Evolutionary conservation across 2,329 filamentous ascomycete species (phyloP).

Genomic region (Helicocarpus griseus): DNA sequence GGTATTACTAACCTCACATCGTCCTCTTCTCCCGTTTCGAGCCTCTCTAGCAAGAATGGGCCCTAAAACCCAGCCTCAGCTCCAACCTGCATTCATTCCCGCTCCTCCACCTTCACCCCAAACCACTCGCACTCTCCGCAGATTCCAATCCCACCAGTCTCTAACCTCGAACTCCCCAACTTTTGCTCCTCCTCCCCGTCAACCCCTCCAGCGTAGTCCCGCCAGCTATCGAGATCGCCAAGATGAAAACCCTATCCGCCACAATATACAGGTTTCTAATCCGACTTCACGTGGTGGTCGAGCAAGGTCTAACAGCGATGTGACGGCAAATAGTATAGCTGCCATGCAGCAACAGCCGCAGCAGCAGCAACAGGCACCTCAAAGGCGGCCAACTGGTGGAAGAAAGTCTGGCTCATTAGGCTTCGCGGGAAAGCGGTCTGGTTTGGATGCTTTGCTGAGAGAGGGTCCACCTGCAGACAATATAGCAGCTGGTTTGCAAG

Average conservation of each 20-base stretch:
- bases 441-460: conserved; percentile 65
- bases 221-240: conserved; percentile 12
- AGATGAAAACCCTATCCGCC: conserved; percentile 11
- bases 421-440: conserved; percentile 37
- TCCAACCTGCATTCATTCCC: conserved; percentile 19
- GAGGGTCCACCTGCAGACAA: conserved; percentile 70
- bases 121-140: conserved; percentile 58
- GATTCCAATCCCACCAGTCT: conserved; percentile 64
- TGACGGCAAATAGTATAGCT: conserved; percentile 35
- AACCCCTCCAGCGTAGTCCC: conserved; percentile 27
- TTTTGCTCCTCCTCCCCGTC: conserved; percentile 55
- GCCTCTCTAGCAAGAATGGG: conserved; percentile 13
- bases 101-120: conserved; percentile 46
- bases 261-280: conserved; percentile 18
- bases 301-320: conserved; percentile 65
- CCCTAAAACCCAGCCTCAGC: conserved; percentile 16
- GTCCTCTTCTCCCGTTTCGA: not conserved
- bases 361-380: not conserved
- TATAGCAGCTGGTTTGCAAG: conserved; percentile 32
- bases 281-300: conserved; percentile 36
- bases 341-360: conserved; percentile 13
- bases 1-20: conserved; percentile 14
- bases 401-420: conserved; percentile 36
- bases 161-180: conserved; percentile 46
- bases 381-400: conserved; percentile 17